Conservation (phyloP, 2,329 filamentous ascomycete genomes). For the Cercospora beticola region DNA sequence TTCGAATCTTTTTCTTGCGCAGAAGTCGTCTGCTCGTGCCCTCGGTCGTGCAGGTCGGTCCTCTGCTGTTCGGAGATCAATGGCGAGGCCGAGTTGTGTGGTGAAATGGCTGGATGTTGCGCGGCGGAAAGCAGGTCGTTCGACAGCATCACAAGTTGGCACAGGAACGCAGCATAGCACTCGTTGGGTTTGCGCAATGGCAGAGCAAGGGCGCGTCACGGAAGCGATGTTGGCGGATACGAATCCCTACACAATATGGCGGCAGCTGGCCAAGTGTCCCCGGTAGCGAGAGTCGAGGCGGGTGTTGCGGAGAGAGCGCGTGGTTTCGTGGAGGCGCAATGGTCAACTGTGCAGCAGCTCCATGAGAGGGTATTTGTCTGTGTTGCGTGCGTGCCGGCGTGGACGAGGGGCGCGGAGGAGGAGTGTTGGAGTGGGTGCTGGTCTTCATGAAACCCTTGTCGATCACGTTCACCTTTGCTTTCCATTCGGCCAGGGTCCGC, state of each 20-base stretch:
- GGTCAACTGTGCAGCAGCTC: neutral
- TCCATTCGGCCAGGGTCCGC: neutral
- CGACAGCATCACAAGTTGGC: conserved; percentile 12
- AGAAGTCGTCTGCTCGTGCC: neutral
- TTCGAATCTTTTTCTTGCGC: conserved; percentile 17
- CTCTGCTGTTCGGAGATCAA: conserved; percentile 22
- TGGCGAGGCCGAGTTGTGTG: conserved; percentile 26
- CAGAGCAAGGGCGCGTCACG: neutral
- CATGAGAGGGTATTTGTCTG: neutral
- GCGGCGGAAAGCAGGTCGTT: conserved; percentile 5
- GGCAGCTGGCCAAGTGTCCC: neutral
- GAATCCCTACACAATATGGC: conserved; percentile 2
- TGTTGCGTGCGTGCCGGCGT: neutral
- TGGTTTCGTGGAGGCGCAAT: neutral
- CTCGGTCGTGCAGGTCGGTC: conserved; percentile 14
- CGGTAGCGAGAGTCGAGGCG: neutral
- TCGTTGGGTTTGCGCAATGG: neutral
- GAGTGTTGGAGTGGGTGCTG: neutral
- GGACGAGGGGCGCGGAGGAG: neutral
- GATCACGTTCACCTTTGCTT: neutral
- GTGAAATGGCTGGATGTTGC: conserved; percentile 17
- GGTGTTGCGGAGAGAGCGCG: neutral
- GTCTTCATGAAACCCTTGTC: neutral
- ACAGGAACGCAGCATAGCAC: conserved; percentile 10
- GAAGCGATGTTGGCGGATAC: neutral